A percentile compares a stretch with the other conserved stretches of the same genome.
phyloP scores from a whole-genome alignment of 768 basidiomycete genomes.

The Kwoniella dendrophila region DNA sequence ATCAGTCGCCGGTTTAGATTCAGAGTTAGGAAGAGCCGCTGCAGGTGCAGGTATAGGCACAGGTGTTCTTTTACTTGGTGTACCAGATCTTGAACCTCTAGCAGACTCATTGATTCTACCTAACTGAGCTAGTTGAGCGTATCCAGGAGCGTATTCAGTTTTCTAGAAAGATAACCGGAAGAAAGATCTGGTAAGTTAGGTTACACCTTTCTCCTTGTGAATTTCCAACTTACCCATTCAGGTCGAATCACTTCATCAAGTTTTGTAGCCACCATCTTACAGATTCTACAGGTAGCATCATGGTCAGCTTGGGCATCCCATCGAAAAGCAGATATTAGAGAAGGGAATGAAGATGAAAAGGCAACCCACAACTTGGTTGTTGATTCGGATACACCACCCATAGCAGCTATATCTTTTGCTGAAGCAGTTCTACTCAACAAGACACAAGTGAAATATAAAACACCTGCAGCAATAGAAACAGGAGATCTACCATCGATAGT shows the following conservation, averaged over 20 bases:
- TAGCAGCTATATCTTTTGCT: conserved; percentile 80
- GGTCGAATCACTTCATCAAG: conserved; percentile 48
- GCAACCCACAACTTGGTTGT: conserved; percentile 72
- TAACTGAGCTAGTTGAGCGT: conserved; percentile 26
- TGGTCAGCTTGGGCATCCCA: no score
- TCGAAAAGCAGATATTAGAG: not conserved
- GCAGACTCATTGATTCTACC: conserved; percentile 27
- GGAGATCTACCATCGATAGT: conserved; percentile 86
- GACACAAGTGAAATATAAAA: conserved; percentile 88
- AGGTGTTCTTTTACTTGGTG: conserved; percentile 16
- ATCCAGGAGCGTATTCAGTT: conserved; percentile 33
- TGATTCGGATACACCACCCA: conserved; percentile 92
- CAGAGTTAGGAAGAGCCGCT: no score
- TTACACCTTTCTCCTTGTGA: no score
- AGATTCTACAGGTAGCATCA: conserved; percentile 29
- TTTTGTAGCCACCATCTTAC: conserved; percentile 38
- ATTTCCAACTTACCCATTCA: conserved; percentile 51
- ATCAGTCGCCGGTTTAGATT: no score
- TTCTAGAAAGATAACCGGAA: no score
- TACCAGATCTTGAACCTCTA: conserved; percentile 25
- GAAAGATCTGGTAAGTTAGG: not conserved
- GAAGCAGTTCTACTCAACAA: conserved; percentile 74
- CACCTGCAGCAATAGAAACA: conserved; percentile 97
- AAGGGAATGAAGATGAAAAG: not conserved
- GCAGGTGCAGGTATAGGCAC: not conserved